Conservation (phyloP, 106 monocot species). For the Dendrobium officinale region DNA sequence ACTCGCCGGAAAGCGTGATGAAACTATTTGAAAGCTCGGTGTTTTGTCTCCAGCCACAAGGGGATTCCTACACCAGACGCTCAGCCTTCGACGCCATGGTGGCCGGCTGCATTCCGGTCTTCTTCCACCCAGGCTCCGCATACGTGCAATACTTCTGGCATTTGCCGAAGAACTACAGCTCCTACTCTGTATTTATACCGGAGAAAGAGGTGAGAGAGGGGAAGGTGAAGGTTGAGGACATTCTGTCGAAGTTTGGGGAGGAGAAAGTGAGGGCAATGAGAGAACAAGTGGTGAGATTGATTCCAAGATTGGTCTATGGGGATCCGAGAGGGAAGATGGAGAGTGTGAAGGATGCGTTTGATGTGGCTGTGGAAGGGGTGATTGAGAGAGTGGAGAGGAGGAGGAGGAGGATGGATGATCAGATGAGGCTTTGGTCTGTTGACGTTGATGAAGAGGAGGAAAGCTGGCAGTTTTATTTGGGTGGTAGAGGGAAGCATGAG, state of each 20-base stretch:
- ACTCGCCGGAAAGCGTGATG: slow-evolving; percentile 47
- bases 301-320: slow-evolving; percentile 42
- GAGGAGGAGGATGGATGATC: slow-evolving; percentile 1
- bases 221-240: slow-evolving; percentile 37
- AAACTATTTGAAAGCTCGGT: slow-evolving; percentile 27
- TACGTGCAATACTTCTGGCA: slow-evolving; percentile 64
- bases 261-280: slow-evolving; percentile 43
- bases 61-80: slow-evolving; percentile 61
- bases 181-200: slow-evolving; percentile 54
- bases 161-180: slow-evolving; percentile 27
- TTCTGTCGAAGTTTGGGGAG: slow-evolving; percentile 21
- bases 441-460: slow-evolving; percentile 3
- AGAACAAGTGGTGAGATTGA: slow-evolving; percentile 36
- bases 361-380: slow-evolving; percentile 56
- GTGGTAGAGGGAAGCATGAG: slow-evolving; percentile 11
- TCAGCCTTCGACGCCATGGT: slow-evolving; percentile 62
- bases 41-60: slow-evolving; percentile 64
- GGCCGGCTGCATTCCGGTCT: slow-evolving; percentile 68
- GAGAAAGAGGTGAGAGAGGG: slow-evolving; percentile 50
- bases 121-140: slow-evolving; percentile 55
- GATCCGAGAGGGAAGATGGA: slow-evolving; percentile 19
- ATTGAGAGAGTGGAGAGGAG: slow-evolving; percentile 25
- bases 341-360: slow-evolving; percentile 53
- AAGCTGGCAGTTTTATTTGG: slow-evolving; percentile 13
- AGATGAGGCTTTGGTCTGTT: too few relatives aligned